Percentiles rank a stretch among this genome's conserved stretches.
phyloP scores from a whole-genome alignment of 1,284 basidiomycete species.

The Microstroma glucosiphilum region DNA sequence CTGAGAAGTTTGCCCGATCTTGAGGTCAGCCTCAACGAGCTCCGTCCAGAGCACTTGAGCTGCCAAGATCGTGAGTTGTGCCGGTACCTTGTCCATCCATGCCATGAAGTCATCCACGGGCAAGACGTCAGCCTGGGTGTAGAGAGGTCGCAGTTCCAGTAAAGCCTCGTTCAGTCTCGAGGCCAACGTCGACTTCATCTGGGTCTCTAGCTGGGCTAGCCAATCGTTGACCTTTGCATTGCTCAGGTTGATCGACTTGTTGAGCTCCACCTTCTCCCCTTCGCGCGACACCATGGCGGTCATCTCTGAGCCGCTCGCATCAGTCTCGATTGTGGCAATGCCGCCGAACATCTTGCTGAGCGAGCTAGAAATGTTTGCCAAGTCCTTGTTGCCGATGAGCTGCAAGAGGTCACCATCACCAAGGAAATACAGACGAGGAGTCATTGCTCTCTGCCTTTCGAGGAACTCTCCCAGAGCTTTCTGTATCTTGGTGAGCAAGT shows the following conservation, averaged over 20 bases:
- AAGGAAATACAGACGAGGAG: conserved; percentile 99
- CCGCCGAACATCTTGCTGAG: conserved; percentile 99
- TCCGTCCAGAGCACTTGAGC: conserved; percentile 90
- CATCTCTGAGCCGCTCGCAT: conserved; percentile 53
- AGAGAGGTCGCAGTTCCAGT: conserved; percentile 72
- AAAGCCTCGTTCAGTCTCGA: conserved; percentile 71
- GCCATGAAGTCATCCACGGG: conserved; percentile 65
- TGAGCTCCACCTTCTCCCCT: conserved; percentile 84
- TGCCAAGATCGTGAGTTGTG: conserved; percentile 89
- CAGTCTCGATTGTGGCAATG: conserved; percentile 76
- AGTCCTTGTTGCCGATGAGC: conserved; percentile 98
- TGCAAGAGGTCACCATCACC: conserved; percentile 98
- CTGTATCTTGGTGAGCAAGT: conserved; percentile 94
- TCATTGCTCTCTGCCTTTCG: conserved; percentile 80
- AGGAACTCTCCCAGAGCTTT: conserved; percentile 98
- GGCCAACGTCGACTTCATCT: conserved; percentile 90
- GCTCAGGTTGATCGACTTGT: conserved; percentile 74
- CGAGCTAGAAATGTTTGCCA: conserved; percentile 93
- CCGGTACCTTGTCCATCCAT: conserved; percentile 90
- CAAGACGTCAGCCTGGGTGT: conserved; percentile 58
- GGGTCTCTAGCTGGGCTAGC: conserved; percentile 83
- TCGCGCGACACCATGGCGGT: conserved; percentile 58
- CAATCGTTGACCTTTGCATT: conserved; percentile 99
- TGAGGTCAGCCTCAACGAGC: conserved; percentile 70
- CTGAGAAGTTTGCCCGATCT: conserved; percentile 59